Base-by-base conservation (phyloP, 257 asterid genomes). In the Nyctanthes arbortristis region DNA sequence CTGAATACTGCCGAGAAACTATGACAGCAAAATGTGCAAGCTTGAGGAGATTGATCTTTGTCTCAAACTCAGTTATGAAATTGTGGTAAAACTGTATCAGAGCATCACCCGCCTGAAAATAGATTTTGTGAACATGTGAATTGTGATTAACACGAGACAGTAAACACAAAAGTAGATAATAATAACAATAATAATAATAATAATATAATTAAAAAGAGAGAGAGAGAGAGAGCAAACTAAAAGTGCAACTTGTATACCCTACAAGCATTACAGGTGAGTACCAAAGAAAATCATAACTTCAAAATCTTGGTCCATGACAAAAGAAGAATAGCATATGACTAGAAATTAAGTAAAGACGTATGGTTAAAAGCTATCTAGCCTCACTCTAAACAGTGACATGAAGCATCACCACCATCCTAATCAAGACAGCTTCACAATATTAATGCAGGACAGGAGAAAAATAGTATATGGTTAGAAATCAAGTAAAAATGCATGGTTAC, bases 21-120 rank as follows among this genome's bases (percentile, higher is more conserved):
- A 83, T 84, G 78, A 89, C 99, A 34, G 93, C 89, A 67, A 94
- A 91, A 78, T 91, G 99, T 34, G 99, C 95, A 74, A 94, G 97
- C 88, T 94, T 94, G 82, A 94, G 95, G 61, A 88, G 96, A 75
- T 94, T 91, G 85, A 94, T 94, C 79, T 91, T 94, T 29, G 97
- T 91, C 93, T 94, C 99, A 73, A 94, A 94, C 63, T 94, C 97
- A 4, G 95, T 80, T 60, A 94, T 94, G 80, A 94, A 91, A 76
- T 89, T 91, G 70, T 94, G 90, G 83, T 94, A 91, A 16, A 94
- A 75, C 74, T 94, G 99, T 68, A 94, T 94, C 67, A 94, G 75
- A 45, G 96, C 82, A 83, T 91, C 99, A 66, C 98, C 97, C 58
- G 89, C 96, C 97, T 94, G 84, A 73, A 74, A 43, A 52, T 37